Conservation (phyloP, 2,329 filamentous ascomycete species). For the Hortaea sp. region DNA sequence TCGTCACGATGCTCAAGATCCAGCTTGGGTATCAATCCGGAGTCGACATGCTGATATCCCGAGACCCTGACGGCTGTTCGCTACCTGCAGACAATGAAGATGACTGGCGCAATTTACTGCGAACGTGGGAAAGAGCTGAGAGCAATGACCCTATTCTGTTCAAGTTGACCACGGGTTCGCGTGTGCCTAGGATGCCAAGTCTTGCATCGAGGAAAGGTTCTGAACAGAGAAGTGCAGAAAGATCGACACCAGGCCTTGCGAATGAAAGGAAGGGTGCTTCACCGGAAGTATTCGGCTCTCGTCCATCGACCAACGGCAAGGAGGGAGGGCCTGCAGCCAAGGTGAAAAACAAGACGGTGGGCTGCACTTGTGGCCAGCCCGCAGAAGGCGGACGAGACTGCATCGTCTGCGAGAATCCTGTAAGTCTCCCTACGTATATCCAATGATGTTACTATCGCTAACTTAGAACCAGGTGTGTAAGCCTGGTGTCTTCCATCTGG, state of each 20-base stretch:
- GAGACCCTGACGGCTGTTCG: not conserved
- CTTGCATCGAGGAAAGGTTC: not conserved
- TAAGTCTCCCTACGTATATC: slow-evolving; percentile 4
- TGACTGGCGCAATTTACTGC: not conserved
- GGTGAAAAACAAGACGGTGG: not conserved
- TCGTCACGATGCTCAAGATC: not conserved
- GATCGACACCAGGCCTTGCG: no score
- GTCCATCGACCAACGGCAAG: no score
- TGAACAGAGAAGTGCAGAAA: no score
- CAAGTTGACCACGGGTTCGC: not conserved
- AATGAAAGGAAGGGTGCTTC: no score
- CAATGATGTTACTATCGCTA: not conserved
- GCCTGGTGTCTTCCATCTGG: slow-evolving; percentile 14
- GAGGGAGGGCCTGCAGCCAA: not conserved
- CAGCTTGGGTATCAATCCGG: not conserved
- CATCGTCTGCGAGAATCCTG: slow-evolving; percentile 14
- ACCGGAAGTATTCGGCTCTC: no score
- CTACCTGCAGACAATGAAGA: not conserved
- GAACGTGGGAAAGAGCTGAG: not conserved
- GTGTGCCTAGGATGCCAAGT: not conserved
- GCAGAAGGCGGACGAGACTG: not conserved
- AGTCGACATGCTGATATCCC: not conserved
- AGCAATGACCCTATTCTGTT: not conserved
- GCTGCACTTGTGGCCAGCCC: slow-evolving; percentile 1
- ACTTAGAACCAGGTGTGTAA: slow-evolving; percentile 6